A percentile compares a stretch with the other conserved stretches of the same genome.
phyloP scores from a whole-genome alignment of 164 flowering plant species.

The Vitis riparia region DNA sequence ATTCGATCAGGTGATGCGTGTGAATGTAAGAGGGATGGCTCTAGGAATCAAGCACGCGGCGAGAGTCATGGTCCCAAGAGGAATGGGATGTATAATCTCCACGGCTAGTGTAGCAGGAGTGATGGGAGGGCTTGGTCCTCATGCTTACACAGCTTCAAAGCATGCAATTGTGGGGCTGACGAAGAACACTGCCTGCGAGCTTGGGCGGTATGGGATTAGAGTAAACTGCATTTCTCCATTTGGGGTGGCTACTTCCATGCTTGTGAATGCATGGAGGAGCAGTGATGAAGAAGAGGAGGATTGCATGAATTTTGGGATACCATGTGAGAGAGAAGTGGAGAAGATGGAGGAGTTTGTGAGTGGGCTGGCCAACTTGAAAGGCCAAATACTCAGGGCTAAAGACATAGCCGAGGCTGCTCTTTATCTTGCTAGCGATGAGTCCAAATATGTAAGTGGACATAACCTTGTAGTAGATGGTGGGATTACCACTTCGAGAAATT shows the following conservation, averaged over 20 bases:
- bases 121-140: constrained; percentile 82
- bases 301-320: constrained; percentile 25
- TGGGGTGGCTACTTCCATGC: constrained; percentile 84
- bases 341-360: constrained; percentile 78
- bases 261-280: constrained; percentile 65
- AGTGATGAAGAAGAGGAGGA: constrained; percentile 30
- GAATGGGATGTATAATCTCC: constrained; percentile 67
- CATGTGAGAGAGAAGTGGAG: constrained; percentile 52
- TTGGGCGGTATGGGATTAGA: constrained; percentile 72
- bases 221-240: constrained; percentile 93
- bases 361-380: constrained; percentile 53
- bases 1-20: constrained; percentile 64
- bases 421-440: constrained; percentile 76
- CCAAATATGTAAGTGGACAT: constrained; percentile 79
- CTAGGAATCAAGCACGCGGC: constrained; percentile 88
- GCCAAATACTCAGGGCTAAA: constrained; percentile 43
- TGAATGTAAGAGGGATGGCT: constrained; percentile 65
- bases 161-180: constrained; percentile 84
- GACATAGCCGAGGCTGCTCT: constrained; percentile 84
- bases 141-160: constrained; percentile 82
- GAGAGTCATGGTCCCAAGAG: constrained; percentile 58
- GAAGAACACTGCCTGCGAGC: constrained; percentile 79
- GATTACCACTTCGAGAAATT: constrained; percentile 63
- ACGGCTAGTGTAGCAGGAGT: constrained; percentile 81
- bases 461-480: constrained; percentile 88